Percentiles rank a stretch among this genome's conserved stretches.
These are phyloP conservation scores for Xylaria palmicola DNA, from an alignment of 495 filamentous ascomycete genomes.

Conservation along the genomic window DNA sequence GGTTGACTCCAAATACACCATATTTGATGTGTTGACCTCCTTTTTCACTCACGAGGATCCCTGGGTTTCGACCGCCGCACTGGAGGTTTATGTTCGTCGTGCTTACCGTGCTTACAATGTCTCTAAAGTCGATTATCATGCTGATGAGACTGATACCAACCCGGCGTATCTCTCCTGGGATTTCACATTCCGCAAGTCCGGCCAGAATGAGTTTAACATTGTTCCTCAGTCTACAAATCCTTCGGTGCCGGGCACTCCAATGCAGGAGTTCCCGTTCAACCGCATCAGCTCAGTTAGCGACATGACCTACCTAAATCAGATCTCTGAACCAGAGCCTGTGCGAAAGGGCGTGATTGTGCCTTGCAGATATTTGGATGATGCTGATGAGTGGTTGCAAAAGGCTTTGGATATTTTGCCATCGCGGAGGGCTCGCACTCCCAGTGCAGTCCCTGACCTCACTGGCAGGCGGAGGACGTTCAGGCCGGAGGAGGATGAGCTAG, in stretches of 20 bases:
- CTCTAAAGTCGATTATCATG: constrained; percentile 83
- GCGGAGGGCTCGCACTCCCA: constrained; percentile 43
- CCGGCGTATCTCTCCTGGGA: constrained; percentile 92
- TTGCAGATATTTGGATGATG: constrained; percentile 89
- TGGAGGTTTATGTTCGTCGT: constrained; percentile 94
- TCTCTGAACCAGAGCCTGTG: constrained; percentile 68
- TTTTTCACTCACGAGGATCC: constrained; percentile 94
- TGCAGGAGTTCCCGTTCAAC: constrained; percentile 62
- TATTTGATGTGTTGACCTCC: constrained; percentile 90
- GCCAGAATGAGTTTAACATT: constrained; percentile 82
- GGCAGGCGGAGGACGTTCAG: constrained; percentile 67
- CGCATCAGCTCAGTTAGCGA: constrained; percentile 93
- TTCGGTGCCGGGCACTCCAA: constrained; percentile 82
- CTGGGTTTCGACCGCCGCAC: constrained; percentile 90
- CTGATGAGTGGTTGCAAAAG: constrained; percentile 75
- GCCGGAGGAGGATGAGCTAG: constrained; percentile 68
- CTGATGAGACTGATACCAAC: constrained; percentile 62
- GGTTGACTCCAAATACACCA: constrained; percentile 96
- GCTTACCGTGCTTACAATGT: constrained; percentile 94
- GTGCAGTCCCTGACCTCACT: constrained; percentile 64
- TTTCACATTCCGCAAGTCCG: constrained; percentile 88
- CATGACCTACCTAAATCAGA: constrained; percentile 78
- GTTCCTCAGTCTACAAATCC: constrained; percentile 71
- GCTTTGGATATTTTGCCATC: constrained; percentile 81
- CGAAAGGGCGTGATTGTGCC: constrained; percentile 94